These are phyloP conservation scores for Nannochloris sp. DNA, from an alignment of 139 green algal species.

Conservation along the genomic window DNA sequence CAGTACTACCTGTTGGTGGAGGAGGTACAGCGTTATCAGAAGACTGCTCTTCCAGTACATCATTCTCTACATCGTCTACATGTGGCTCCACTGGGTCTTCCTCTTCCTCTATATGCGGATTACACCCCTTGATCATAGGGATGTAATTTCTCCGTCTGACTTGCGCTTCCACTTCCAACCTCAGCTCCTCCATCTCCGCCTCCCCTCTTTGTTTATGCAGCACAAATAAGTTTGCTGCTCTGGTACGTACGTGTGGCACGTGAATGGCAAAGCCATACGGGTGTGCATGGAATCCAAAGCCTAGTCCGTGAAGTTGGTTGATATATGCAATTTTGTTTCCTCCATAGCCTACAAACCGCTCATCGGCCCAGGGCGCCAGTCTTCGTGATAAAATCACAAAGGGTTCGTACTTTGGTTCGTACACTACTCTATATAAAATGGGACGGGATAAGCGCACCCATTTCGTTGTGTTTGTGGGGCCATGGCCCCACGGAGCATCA, in stretches of 20 bases:
- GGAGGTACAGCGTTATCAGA: background rate
- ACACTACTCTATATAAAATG: background rate
- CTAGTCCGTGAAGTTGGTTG: slow-evolving; percentile 4
- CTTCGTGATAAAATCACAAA: background rate
- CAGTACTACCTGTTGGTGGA: background rate
- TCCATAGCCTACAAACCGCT: slow-evolving; percentile 5
- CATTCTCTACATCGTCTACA: background rate
- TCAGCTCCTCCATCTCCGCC: slow-evolving; percentile 7
- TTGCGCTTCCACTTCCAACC: background rate
- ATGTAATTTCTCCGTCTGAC: background rate
- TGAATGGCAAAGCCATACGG: slow-evolving; percentile 12
- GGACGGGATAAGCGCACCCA: slow-evolving; percentile 1
- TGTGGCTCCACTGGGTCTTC: background rate
- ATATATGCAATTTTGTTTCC: slow-evolving; percentile 16
- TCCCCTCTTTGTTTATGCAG: background rate
- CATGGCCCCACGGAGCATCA: slow-evolving; percentile 8
- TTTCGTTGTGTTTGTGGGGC: slow-evolving; percentile 5
- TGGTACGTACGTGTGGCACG: slow-evolving; percentile 1
- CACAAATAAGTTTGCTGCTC: slow-evolving; percentile 7
- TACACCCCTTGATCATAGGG: background rate
- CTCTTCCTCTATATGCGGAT: background rate
- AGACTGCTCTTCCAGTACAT: background rate
- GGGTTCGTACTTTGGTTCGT: slow-evolving; percentile 1
- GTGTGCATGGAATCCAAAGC: slow-evolving; percentile 1
- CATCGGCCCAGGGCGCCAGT: slow-evolving; percentile 2